A percentile compares a stretch with the other conserved stretches of the same genome.
These are phyloP conservation scores for Neopestalotiopsis rosae DNA, from an alignment of 2,329 filamentous ascomycete genomes.

Conservation along the genomic window DNA sequence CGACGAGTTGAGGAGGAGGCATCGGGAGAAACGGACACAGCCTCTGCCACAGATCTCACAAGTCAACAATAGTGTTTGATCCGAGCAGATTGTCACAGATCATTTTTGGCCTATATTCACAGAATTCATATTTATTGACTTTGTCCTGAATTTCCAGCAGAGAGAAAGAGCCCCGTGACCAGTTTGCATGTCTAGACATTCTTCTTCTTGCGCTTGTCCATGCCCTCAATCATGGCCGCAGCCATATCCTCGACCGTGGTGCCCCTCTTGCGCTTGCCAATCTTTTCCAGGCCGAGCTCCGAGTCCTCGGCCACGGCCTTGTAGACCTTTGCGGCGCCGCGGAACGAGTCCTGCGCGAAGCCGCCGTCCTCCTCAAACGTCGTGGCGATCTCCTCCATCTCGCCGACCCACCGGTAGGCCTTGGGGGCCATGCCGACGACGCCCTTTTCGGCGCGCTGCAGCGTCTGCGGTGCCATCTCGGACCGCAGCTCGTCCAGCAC, in stretches of 20 bases:
- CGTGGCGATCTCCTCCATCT: slow-evolving; percentile 77
- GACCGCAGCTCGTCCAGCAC: slow-evolving; percentile 63
- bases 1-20: slow-evolving; percentile 19
- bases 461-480: slow-evolving; percentile 57
- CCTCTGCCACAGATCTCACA: background rate
- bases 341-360: slow-evolving; percentile 61
- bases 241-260: slow-evolving; percentile 64
- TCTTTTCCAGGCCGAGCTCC: slow-evolving; percentile 63
- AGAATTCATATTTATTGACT: background rate
- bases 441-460: slow-evolving; percentile 51
- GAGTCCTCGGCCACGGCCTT: slow-evolving; percentile 60
- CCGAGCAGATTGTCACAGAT: background rate
- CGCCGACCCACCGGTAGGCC: slow-evolving; percentile 77
- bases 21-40: slow-evolving; percentile 12
- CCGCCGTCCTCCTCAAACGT: slow-evolving; percentile 71
- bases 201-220: slow-evolving; percentile 38
- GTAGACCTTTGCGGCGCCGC: slow-evolving; percentile 66
- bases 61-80: background rate
- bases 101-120: background rate
- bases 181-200: slow-evolving; percentile 21
- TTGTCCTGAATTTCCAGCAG: background rate
- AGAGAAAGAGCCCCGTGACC: background rate
- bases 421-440: slow-evolving; percentile 71
- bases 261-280: slow-evolving; percentile 60
- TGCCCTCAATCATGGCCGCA: slow-evolving; percentile 36